A percentile compares a stretch with the other conserved stretches of the same genome.
Conservation (phyloP, 2,329 filamentous ascomycete genomes). For the Beauveria pseudobassiana region DNA sequence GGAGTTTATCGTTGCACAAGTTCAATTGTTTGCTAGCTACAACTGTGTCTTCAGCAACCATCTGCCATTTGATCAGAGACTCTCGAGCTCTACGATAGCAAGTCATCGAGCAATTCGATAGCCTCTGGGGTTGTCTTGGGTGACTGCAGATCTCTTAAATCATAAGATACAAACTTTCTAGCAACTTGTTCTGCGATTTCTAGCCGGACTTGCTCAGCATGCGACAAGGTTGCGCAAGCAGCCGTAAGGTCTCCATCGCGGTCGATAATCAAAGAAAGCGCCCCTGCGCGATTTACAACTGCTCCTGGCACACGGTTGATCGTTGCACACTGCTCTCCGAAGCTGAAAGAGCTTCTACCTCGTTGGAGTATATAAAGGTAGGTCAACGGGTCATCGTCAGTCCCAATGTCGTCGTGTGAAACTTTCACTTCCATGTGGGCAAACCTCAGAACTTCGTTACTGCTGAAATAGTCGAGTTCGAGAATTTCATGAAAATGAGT, state of each 20-base stretch:
- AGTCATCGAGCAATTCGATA: not conserved
- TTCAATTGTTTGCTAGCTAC: not conserved
- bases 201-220: slow-evolving; percentile 57
- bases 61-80: not conserved
- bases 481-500: slow-evolving; percentile 69
- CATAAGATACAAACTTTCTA: slow-evolving; percentile 44
- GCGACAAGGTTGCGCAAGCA: slow-evolving; percentile 60
- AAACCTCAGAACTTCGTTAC: slow-evolving; percentile 46
- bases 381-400: slow-evolving; percentile 55
- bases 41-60: not conserved
- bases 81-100: not conserved
- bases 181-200: slow-evolving; percentile 56
- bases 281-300: slow-evolving; percentile 69
- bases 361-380: slow-evolving; percentile 64
- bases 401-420: slow-evolving; percentile 37
- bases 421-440: slow-evolving; percentile 66
- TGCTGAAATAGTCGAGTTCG: slow-evolving; percentile 49
- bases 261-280: slow-evolving; percentile 59
- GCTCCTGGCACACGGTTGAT: slow-evolving; percentile 72
- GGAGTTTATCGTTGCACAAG: not conserved
- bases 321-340: slow-evolving; percentile 77
- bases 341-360: slow-evolving; percentile 71
- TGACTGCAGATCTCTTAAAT: slow-evolving; percentile 13
- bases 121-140: not conserved
- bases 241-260: slow-evolving; percentile 69